Base-by-base conservation (phyloP, 1,284 basidiomycete genomes). In the Somion occarium region DNA sequence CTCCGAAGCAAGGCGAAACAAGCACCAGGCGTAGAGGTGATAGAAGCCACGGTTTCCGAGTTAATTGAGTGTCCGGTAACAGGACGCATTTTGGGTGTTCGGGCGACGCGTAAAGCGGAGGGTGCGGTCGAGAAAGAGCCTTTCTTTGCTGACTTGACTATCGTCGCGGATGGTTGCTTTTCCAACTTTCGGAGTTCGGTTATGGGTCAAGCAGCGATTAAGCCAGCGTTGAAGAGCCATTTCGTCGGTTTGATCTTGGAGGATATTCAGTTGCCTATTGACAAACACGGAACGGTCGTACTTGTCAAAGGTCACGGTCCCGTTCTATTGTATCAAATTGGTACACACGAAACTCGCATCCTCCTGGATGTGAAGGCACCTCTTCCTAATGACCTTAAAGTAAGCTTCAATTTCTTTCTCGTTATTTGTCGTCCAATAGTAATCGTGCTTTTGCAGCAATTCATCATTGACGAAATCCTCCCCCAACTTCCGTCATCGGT, bases 101-200 rank as follows among this genome's bases (percentile, higher is more conserved):
- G 69, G 30, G 83, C 79, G 27, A 80, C 79, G 15, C 68, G 73
- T 11, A 69, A 71, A 52, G 61, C 59, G 50, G 63, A 73, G 53
- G 68, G 62, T 19, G 65, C 69, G 23, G 63, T 61, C 22, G 68
- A 68, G 56, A 81, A 80, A 63, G 74, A 82, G 56, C 59, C 70
- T 0, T 82, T 85, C 56, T 80, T 74, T 51, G 93, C 91, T 0
- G 83, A 88, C 42, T 69, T 99, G 43, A 93, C 93, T 43, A 75
- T 99, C 64, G 73, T 98, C 51, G 93, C 94, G 5, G 96, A 99
- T 67, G 96, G 96, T 0, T 98, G 93, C 69, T 93, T 94, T 69
- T 96, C 93, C 41, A 91, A 90, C 61, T 91, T 92, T 73, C 76
- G 89, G 44, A 65, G 65, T 54, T 55, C 69, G 48, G 77, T 86